Percentiles rank a stretch among this genome's conserved stretches.
These are phyloP conservation scores for Noccaea bulbosa DNA, from an alignment of 345 rosid genomes.

Conservation along the genomic window DNA sequence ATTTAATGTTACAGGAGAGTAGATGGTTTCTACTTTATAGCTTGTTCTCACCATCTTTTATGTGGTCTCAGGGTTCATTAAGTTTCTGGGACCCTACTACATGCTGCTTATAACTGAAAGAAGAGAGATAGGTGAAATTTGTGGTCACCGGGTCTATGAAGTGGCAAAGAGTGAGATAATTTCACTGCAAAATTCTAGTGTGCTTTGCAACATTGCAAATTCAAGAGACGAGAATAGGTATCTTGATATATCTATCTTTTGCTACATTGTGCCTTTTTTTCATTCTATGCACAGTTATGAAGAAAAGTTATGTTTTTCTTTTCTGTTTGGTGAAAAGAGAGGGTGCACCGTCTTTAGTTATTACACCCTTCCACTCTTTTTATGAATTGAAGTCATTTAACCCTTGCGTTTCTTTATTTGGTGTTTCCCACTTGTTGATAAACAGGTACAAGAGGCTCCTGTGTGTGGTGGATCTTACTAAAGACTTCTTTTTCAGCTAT, in stretches of 20 bases:
- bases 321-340: conserved; percentile 16
- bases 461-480: conserved; percentile 86
- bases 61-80: conserved; percentile 73
- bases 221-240: conserved; percentile 85
- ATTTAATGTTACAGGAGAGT: neutral
- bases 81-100: conserved; percentile 96
- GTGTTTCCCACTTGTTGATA: conserved; percentile 36
- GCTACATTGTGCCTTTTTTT: neutral
- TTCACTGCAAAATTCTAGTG: conserved; percentile 71
- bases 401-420: conserved; percentile 12
- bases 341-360: neutral
- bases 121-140: conserved; percentile 84
- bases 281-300: neutral
- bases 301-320: conserved; percentile 3
- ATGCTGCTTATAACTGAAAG: conserved; percentile 90
- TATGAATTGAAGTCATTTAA: conserved; percentile 14
- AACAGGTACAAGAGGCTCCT: conserved; percentile 97
- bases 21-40: neutral
- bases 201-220: conserved; percentile 50
- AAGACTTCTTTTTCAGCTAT: conserved; percentile 99
- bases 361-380: conserved; percentile 1
- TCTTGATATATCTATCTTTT: conserved; percentile 24
- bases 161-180: conserved; percentile 80
- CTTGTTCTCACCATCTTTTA: conserved; percentile 13
- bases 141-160: conserved; percentile 85